Base-by-base conservation (phyloP, 1,139 yeast genomes). In the Magnusiomyces sp. region DNA sequence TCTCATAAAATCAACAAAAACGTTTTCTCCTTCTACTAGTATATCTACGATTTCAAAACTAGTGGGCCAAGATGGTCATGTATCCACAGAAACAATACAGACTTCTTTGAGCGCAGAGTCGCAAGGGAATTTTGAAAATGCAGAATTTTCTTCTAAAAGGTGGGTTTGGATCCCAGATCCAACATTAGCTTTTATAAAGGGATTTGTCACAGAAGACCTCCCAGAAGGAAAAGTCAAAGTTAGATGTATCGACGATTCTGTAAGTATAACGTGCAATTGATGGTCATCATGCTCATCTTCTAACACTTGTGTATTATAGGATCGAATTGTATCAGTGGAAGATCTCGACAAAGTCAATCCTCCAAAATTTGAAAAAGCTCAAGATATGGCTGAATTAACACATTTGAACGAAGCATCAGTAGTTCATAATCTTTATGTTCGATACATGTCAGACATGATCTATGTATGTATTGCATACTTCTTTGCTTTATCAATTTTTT, bases 331-430 rank as follows among this genome's bases (percentile, higher is more conserved):
- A 3, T 70, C 71, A 31, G 70, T 76, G 33, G 68, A 71, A 27
- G 65, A 68, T 32, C 70, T 83, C 19, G 84, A 85, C 56, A 80
- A 80, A 56, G 74, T 70, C 39, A 92, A 92, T 63, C 98, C 99
- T 1, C 75, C 83, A n/a, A 86, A 87, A 59, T 92, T 92, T 66
- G 95, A 92, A 67, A 83, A 81, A 60, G 90, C 95, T 53, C 81
- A 85, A 58, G 97, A 92, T 63, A 88, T 92, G 94, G 97, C 98
- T 0, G 95, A 90, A 59, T 73, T 92, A 59, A 94, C 99, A 1
- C 90, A 83, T 65, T 73, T 92, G 57, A 94, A 92, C 65, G 99
- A 92, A 65, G 95, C 98, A 0, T 85, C 95, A 0, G 97, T 92
- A 32, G 79, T 92, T 11, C 77, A 88, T 67, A 94, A 92, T 64